phyloP scores from a whole-genome alignment of 345 rosid genomes.

The Eutrema yunnanense region DNA sequence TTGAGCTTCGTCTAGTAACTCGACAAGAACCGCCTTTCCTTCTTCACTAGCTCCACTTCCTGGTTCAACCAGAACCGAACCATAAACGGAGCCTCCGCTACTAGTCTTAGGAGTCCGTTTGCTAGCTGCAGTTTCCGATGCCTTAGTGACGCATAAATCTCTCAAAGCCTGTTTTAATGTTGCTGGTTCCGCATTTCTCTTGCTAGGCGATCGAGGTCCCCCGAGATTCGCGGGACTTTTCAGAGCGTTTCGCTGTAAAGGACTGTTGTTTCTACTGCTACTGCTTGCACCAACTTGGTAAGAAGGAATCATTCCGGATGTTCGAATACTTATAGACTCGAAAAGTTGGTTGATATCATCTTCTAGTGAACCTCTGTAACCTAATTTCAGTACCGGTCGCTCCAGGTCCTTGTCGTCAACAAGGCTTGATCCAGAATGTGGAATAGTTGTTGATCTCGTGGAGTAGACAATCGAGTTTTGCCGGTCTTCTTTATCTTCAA shows the following conservation, averaged over 20 bases:
- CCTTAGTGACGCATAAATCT: constrained; percentile 77
- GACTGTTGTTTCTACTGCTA: constrained; percentile 37
- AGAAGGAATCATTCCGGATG: constrained; percentile 49
- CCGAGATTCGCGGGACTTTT: constrained; percentile 55
- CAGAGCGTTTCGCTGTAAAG: constrained; percentile 49
- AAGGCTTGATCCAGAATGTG: constrained; percentile 41
- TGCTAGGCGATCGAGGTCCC: constrained; percentile 53
- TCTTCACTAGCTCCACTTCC: constrained; percentile 41
- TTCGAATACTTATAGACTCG: constrained; percentile 71
- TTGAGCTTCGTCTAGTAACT: constrained; percentile 51
- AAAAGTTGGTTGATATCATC: constrained; percentile 90
- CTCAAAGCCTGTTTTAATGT: constrained; percentile 84
- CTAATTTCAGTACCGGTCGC: constrained; percentile 45
- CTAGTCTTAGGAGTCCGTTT: constrained; percentile 50
- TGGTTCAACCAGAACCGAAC: constrained; percentile 60
- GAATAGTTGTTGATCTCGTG: constrained; percentile 33
- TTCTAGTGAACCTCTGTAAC: constrained; percentile 62
- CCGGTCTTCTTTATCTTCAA: constrained; percentile 65
- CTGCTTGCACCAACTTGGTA: constrained; percentile 37
- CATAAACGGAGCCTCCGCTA: constrained; percentile 47
- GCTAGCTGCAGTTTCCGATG: constrained; percentile 88
- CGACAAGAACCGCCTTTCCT: constrained; percentile 47
- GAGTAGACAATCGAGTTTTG: constrained; percentile 30
- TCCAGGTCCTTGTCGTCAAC: constrained; percentile 41
- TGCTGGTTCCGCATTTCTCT: constrained; percentile 53